Evolutionary conservation across 225 moss, liverwort and hornwort species (phyloP), one percentile per base, ranked within the genome.

Genomic region (Bryum argenteum): DNA sequence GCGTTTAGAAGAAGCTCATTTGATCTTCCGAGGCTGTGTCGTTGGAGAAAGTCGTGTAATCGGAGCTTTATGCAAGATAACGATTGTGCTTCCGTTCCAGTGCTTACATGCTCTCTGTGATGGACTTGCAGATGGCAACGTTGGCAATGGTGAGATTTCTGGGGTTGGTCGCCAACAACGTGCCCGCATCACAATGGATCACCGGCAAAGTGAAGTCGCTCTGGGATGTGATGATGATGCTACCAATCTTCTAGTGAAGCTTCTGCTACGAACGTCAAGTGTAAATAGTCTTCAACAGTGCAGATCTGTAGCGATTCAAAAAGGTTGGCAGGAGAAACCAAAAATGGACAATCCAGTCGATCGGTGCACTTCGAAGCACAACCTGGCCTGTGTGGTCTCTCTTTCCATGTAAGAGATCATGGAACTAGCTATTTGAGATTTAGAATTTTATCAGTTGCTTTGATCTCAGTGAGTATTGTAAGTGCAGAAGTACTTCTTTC

Each of bases 191-290:
- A 5, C 82, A 90, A 63, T 91, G 85, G 84, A 63, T 91, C 18
- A 88, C 91, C 38, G 43, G 68, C 43, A 94, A 90, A 76, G 23
- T 88, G 54, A 91, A 91, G 78, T 66, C 87, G 23, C 28, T 86
- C 10, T 91, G 89, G 94, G 86, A 90, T 66, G 75, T 94, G 37
- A 8, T 79, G 63, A 88, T 90, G 84, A 88, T 84, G 22, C 74
- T 94, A 19, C 94, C 94, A 28, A 81, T 94, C 33, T 91, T 94
- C 14, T 91, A 87, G 73, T 59, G n/a, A n/a, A n/a, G 44, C 65
- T 57, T 71, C 52, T 48, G 62, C 42, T 63, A 28, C 22, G 61
- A 54, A 28, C 59, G 64, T 76, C 18, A 42, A 33, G 54, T 76
- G 69, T 65, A 79, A 23, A 73, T 47, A 75, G 24, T 73, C 11